These are phyloP conservation scores for Penstemon barbatus DNA, from an alignment of 257 asterid genomes.

Conservation along the genomic window DNA sequence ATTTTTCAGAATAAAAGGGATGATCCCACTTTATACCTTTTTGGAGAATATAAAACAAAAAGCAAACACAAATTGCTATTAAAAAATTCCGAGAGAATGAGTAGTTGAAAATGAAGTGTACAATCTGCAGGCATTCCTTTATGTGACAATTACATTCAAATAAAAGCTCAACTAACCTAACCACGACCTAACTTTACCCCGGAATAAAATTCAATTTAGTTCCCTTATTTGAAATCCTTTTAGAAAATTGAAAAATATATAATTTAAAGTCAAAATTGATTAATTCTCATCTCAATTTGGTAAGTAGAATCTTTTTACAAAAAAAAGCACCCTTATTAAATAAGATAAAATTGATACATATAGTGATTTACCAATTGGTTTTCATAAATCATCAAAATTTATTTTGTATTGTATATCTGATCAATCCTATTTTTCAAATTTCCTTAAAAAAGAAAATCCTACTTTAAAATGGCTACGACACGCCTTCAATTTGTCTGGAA, in stretches of 20 bases:
- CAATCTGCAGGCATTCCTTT: too few species aligned
- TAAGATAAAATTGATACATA: not conserved
- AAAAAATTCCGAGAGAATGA: not conserved
- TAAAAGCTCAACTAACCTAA: conserved; percentile 5
- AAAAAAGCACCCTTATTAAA: not conserved
- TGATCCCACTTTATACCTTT: not conserved
- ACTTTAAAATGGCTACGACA: not conserved
- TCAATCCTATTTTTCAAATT: too few species aligned
- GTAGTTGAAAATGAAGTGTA: not conserved
- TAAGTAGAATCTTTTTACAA: not conserved
- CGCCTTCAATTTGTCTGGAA: not conserved
- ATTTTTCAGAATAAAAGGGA: too few species aligned
- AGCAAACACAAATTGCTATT: conserved; percentile 1
- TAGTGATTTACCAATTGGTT: not conserved
- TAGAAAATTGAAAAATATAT: not conserved
- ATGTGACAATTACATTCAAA: not conserved
- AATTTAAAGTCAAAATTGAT: not conserved
- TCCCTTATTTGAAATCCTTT: not conserved
- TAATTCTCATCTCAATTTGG: not conserved
- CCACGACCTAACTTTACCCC: conserved; percentile 5
- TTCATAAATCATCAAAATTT: too few species aligned
- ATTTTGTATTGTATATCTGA: too few species aligned
- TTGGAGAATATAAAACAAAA: conserved; percentile 4
- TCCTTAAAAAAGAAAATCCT: too few species aligned
- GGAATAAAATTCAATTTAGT: not conserved